These are phyloP conservation scores for Secale cereale DNA, from an alignment of 176 grass and related monocot genomes.

Conservation along the genomic window DNA sequence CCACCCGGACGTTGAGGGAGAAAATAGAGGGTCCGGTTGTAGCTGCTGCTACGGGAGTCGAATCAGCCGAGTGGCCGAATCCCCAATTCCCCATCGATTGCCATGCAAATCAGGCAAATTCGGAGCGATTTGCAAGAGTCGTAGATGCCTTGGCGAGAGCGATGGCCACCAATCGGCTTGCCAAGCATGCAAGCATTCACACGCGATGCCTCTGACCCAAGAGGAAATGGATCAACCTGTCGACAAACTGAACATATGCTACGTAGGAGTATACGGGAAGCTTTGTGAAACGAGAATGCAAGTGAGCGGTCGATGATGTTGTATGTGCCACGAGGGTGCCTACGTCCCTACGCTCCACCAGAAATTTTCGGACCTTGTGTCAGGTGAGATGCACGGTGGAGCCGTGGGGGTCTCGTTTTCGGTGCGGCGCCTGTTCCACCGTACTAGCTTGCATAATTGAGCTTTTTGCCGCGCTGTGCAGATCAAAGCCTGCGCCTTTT, in stretches of 20 bases:
- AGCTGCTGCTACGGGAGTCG: no score
- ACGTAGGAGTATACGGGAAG: no score
- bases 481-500: constrained; percentile 5
- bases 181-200: constrained; percentile 14
- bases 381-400: background rate
- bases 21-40: no score
- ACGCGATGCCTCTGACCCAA: background rate
- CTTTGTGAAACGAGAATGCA: background rate
- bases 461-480: background rate
- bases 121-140: background rate
- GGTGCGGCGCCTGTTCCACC: background rate
- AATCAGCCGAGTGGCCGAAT: no score
- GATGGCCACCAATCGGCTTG: background rate
- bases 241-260: background rate
- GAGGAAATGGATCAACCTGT: background rate
- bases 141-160: background rate
- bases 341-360: no score
- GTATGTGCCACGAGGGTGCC: no score
- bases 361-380: background rate
- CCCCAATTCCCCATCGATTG: no score
- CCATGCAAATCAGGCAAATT: no score
- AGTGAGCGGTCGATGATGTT: no score
- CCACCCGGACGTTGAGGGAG: no score
- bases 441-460: background rate
- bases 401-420: background rate